A percentile compares a stretch with the other conserved stretches of the same genome.
Conservation (phyloP, 495 filamentous ascomycete species). For the Penicillium flavigenum region DNA sequence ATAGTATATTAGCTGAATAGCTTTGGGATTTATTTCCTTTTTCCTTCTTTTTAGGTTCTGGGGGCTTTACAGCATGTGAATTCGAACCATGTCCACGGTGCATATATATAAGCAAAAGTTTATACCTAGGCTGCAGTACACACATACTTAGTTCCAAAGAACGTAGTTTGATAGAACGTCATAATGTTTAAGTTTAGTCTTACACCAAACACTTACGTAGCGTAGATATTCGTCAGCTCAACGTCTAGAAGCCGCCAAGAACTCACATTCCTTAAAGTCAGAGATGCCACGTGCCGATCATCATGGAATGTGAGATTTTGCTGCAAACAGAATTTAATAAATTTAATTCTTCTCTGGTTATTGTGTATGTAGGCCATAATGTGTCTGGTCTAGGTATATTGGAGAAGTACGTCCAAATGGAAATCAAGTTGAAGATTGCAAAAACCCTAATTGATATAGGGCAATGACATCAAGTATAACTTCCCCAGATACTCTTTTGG, state of each 20-base stretch:
- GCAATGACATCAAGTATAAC: neutral
- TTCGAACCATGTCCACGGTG: neutral
- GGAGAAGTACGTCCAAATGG: neutral
- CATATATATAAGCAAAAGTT: neutral
- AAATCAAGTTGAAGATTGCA: neutral
- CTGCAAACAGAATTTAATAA: neutral
- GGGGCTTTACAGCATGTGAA: neutral
- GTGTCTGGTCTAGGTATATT: neutral
- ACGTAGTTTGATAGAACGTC: neutral
- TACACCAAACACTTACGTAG: slow-evolving; percentile 2
- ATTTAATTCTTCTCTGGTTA: neutral
- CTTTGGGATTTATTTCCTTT: neutral
- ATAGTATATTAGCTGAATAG: neutral
- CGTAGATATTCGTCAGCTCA: neutral
- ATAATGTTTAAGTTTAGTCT: neutral
- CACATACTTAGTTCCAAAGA: neutral
- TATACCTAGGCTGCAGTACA: too few relatives aligned
- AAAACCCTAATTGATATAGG: neutral
- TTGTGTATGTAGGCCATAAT: neutral
- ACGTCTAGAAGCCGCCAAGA: slow-evolving; percentile 2
- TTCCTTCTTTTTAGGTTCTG: neutral
- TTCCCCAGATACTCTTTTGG: neutral
- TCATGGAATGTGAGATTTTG: slow-evolving; percentile 6
- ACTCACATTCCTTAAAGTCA: neutral
- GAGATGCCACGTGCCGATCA: slow-evolving; percentile 5